Conservation (phyloP, 495 filamentous ascomycete species). For the Penicillium coprophilum region DNA sequence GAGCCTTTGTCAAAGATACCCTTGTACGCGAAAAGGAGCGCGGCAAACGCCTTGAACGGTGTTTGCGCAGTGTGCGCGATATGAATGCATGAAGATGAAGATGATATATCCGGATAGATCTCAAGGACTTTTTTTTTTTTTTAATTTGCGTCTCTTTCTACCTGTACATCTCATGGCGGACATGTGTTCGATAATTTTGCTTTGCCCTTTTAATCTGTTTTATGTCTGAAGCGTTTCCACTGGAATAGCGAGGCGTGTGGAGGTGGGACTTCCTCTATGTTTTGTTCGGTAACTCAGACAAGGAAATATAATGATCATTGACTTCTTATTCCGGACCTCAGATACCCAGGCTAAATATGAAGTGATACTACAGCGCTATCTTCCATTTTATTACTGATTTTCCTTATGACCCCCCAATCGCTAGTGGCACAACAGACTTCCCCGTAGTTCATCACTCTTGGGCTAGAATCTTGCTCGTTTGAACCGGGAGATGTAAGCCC, state of each 20-base stretch:
- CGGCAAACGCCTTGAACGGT: conserved; percentile 75
- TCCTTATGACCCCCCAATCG: too few species aligned
- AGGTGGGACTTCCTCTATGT: not conserved
- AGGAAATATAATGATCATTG: conserved; percentile 4
- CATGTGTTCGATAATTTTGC: conserved; percentile 20
- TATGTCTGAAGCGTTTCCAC: conserved; percentile 1
- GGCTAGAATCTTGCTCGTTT: too few species aligned
- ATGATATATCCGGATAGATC: conserved; percentile 19
- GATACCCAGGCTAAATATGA: too few species aligned
- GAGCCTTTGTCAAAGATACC: conserved; percentile 72
- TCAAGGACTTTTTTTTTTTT: conserved; percentile 3
- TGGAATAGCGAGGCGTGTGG: conserved; percentile 7
- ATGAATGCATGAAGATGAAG: conserved; percentile 21
- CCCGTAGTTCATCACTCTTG: too few species aligned
- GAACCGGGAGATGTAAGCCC: too few species aligned
- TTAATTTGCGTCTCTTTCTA: not conserved
- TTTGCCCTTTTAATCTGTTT: conserved; percentile 4
- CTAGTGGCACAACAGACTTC: too few species aligned
- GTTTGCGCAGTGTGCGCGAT: conserved; percentile 42
- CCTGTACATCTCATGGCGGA: conserved; percentile 29
- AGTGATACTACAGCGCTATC: too few species aligned
- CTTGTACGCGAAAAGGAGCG: conserved; percentile 75
- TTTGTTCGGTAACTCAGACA: not conserved
- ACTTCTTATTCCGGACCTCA: not conserved
- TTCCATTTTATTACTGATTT: too few species aligned